These are phyloP conservation scores for Tolypocladium nubicola DNA, from an alignment of 2,329 filamentous ascomycete genomes.

Conservation along the genomic window DNA sequence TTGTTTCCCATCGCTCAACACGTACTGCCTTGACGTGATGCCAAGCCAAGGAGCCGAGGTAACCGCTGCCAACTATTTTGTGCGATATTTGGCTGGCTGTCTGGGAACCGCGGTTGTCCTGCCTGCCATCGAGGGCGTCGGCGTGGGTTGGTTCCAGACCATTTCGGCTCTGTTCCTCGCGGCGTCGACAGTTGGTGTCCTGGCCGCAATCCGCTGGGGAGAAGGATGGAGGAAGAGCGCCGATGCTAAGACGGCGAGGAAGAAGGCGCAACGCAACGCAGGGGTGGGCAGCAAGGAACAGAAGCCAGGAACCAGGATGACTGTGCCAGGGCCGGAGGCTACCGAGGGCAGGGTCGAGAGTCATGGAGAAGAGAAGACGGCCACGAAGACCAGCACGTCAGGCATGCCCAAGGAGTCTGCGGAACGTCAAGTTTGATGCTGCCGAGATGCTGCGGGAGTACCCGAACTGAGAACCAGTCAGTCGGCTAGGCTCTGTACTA, in stretches of 20 bases:
- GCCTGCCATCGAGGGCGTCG: slow-evolving; percentile 62
- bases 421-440: neutral
- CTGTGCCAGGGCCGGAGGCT: neutral
- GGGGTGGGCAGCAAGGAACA: neutral
- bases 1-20: slow-evolving; percentile 66
- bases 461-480: neutral
- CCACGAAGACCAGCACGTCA: no score
- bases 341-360: neutral
- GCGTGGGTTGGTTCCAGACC: slow-evolving; percentile 74
- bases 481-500: neutral
- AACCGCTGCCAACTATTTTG: slow-evolving; percentile 69
- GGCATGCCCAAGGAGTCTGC: neutral
- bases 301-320: neutral
- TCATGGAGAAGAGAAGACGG: neutral
- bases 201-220: slow-evolving; percentile 28
- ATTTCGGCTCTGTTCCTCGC: slow-evolving; percentile 35
- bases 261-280: neutral
- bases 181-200: slow-evolving; percentile 22
- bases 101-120: slow-evolving; percentile 60
- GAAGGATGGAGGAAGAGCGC: slow-evolving; percentile 26
- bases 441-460: neutral
- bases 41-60: slow-evolving; percentile 58
- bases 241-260: slow-evolving; percentile 12
- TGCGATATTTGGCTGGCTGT: slow-evolving; percentile 66
- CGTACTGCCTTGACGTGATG: slow-evolving; percentile 78